phyloP scores from a whole-genome alignment of 495 filamentous ascomycete genomes.

The Parmelia sp. region DNA sequence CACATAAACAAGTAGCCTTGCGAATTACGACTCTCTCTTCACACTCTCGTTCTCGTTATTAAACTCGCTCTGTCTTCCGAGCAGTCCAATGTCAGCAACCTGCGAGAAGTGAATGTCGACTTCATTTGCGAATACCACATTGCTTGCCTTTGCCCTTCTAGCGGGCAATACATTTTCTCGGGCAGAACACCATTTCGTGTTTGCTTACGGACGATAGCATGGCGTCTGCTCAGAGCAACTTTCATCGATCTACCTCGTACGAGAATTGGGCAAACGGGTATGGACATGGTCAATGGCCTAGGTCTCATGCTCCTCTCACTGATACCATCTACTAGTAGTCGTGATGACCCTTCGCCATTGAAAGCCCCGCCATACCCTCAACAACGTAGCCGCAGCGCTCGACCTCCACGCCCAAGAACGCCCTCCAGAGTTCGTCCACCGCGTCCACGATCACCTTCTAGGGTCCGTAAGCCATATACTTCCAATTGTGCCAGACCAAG shows the following conservation, averaged over 20 bases:
- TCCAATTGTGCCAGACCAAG: conserved; percentile 18
- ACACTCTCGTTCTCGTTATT: not conserved
- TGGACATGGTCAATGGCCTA: not conserved
- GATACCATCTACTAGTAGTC: not conserved
- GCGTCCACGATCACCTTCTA: conserved; percentile 17
- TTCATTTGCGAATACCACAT: not conserved
- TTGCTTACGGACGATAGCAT: not conserved
- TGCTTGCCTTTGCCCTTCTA: not conserved
- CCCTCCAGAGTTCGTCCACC: conserved; percentile 2
- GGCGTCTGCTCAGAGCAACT: not conserved
- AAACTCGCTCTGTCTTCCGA: not conserved
- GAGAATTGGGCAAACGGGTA: not conserved
- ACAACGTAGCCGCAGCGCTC: not conserved
- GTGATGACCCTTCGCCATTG: not conserved
- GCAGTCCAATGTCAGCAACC: not conserved
- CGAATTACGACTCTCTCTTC: conserved; percentile 4
- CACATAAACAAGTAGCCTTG: not conserved
- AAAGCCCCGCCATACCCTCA: not conserved
- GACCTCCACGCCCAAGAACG: conserved; percentile 17
- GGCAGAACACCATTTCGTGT: not conserved
- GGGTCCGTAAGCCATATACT: conserved; percentile 14
- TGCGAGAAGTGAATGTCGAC: not conserved
- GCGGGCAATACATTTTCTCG: not conserved
- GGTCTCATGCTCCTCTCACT: not conserved
- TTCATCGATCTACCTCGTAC: not conserved